These are phyloP conservation scores for Tetrapyrgos nigripes DNA, from an alignment of 1,284 basidiomycete genomes.

Conservation along the genomic window DNA sequence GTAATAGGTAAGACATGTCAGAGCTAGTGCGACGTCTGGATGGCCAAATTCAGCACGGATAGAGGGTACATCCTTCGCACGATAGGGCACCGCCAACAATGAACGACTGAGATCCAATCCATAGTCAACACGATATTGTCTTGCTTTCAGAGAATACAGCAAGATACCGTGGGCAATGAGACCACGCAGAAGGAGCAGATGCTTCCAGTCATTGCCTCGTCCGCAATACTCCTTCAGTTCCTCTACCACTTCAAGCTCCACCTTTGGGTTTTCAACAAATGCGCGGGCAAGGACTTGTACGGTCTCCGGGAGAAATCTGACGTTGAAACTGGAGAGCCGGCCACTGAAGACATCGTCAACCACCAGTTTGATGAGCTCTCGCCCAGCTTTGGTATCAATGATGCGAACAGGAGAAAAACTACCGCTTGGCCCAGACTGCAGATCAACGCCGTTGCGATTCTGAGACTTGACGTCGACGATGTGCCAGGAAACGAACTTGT, in stretches of 20 bases:
- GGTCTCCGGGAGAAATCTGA: no score
- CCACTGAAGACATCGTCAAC: no score
- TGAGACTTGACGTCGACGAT: constrained; percentile 11
- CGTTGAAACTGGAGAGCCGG: no score
- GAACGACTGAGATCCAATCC: constrained; percentile 28
- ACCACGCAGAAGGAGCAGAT: constrained; percentile 44
- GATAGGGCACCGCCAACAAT: constrained; percentile 45
- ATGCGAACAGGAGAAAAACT: no score
- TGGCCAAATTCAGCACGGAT: constrained; percentile 60
- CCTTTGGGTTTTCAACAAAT: no score
- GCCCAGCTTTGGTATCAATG: no score
- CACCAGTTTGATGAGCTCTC: no score
- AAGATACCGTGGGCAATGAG: constrained; percentile 38
- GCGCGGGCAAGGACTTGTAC: no score
- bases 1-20: constrained; percentile 61
- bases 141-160: constrained; percentile 29
- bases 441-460: constrained; percentile 26
- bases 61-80: constrained; percentile 60
- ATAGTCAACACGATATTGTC: constrained; percentile 39
- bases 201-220: constrained; percentile 30
- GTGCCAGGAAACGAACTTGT: constrained; percentile 31
- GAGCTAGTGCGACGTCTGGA: constrained; percentile 53
- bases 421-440: no score
- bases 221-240: not conserved
- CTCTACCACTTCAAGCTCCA: constrained; percentile 1